Conservation (phyloP, 352 stramenopile genomes). For the Phytophthora foliorum region DNA sequence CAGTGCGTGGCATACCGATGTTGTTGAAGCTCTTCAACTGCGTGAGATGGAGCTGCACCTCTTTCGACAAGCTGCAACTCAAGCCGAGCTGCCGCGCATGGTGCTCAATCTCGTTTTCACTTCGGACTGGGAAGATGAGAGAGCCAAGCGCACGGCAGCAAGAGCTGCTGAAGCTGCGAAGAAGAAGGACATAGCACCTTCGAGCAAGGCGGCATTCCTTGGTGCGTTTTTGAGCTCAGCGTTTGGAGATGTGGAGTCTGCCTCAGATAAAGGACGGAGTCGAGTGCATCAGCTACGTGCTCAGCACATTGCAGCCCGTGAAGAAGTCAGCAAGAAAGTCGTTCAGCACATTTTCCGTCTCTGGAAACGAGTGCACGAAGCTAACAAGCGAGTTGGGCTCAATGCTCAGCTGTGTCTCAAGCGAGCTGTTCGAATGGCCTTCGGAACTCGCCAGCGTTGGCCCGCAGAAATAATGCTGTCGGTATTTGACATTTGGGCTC, state of each 20-base stretch:
- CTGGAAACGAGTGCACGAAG: conserved; percentile 68
- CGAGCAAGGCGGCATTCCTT: conserved; percentile 33
- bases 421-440: conserved; percentile 68
- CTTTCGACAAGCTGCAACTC: conserved; percentile 63
- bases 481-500: conserved; percentile 77
- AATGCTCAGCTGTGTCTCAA: conserved; percentile 84
- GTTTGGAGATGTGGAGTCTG: conserved; percentile 57
- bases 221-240: conserved; percentile 64
- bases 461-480: conserved; percentile 65
- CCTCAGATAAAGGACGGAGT: conserved; percentile 19
- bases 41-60: conserved; percentile 71
- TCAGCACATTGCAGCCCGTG: conserved; percentile 55
- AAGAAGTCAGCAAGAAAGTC: conserved; percentile 70
- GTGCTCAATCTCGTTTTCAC: conserved; percentile 86
- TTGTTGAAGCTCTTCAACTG: conserved; percentile 54
- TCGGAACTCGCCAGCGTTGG: conserved; percentile 66
- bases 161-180: conserved; percentile 27
- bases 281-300: conserved; percentile 47
- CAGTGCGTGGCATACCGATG: conserved; percentile 54
- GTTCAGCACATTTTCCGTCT: conserved; percentile 71
- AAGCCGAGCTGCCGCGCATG: conserved; percentile 55
- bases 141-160: conserved; percentile 21
- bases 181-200: conserved; percentile 8
- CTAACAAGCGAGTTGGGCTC: conserved; percentile 54
- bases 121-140: conserved; percentile 49